phyloP scores from a whole-genome alignment of 768 basidiomycete genomes.

The Cubamyces sp. region DNA sequence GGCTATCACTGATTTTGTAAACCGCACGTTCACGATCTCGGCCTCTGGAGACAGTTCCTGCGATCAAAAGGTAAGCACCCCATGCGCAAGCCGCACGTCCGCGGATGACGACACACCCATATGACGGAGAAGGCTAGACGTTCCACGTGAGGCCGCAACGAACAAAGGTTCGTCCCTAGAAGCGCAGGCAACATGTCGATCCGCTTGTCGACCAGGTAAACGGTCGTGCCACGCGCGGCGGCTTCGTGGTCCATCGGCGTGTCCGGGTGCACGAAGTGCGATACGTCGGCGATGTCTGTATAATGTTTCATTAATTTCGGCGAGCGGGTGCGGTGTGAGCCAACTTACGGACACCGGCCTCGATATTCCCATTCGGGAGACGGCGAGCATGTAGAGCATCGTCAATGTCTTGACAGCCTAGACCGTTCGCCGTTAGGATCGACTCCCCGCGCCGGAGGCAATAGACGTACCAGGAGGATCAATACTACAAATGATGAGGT shows the following conservation, averaged over 20 bases:
- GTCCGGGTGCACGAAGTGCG: slow-evolving; percentile 91
- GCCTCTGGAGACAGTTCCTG: slow-evolving; percentile 91
- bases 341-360: slow-evolving; percentile 95
- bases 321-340: neutral
- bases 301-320: neutral
- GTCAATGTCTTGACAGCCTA: slow-evolving; percentile 97
- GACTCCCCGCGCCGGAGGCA: neutral
- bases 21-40: slow-evolving; percentile 87
- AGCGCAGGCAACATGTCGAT: slow-evolving; percentile 97
- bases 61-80: slow-evolving; percentile 15
- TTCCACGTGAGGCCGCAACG: slow-evolving; percentile 89
- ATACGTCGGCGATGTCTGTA: slow-evolving; percentile 96
- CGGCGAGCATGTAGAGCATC: slow-evolving; percentile 92
- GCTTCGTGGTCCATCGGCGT: slow-evolving; percentile 97
- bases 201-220: slow-evolving; percentile 97
- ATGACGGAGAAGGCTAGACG: slow-evolving; percentile 93
- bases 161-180: slow-evolving; percentile 95
- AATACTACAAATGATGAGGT: slow-evolving; percentile 90
- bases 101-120: slow-evolving; percentile 63
- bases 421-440: slow-evolving; percentile 9
- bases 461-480: slow-evolving; percentile 79
- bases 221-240: slow-evolving; percentile 93
- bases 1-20: slow-evolving; percentile 95
- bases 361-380: slow-evolving; percentile 91
- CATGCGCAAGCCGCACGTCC: neutral